Evolutionary conservation across 768 basidiomycete genomes (phyloP).

Genomic region (Gyrodon lividus): DNA sequence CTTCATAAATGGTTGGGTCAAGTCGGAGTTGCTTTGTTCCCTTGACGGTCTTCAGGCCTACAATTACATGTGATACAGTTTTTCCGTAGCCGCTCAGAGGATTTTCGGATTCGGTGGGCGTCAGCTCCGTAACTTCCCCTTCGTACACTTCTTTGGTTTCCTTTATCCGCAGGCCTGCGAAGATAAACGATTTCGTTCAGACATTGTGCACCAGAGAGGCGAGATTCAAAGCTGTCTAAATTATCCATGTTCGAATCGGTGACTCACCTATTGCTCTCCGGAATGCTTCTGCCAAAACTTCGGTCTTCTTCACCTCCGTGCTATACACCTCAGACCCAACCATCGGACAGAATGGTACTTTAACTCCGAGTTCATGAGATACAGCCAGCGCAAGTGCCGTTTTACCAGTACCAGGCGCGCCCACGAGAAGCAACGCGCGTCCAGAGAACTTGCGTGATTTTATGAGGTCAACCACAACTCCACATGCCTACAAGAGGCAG

Average conservation of each 20-base stretch:
- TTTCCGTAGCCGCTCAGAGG: conserved; percentile 97
- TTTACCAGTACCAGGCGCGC: conserved; percentile 97
- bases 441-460: conserved; percentile 94
- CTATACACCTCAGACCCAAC: conserved; percentile 97
- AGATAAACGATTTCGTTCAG: not conserved
- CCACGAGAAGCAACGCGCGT: conserved; percentile 86
- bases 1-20: conserved; percentile 95
- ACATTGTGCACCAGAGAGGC: not conserved
- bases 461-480: conserved; percentile 85
- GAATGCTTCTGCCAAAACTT: conserved; percentile 93
- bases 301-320: conserved; percentile 98
- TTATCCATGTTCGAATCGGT: too few species aligned
- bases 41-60: conserved; percentile 90
- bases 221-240: too few species aligned
- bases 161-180: conserved; percentile 85
- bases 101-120: conserved; percentile 95
- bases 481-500: conserved; percentile 65
- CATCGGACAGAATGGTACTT: conserved; percentile 98
- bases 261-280: conserved; percentile 89
- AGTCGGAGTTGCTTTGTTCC: conserved; percentile 93
- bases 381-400: conserved; percentile 96
- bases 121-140: conserved; percentile 96
- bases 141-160: conserved; percentile 99
- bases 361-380: conserved; percentile 89
- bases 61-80: conserved; percentile 96